Evolutionary conservation across 2,329 filamentous ascomycete genomes (phyloP).

Genomic region (Colletotrichum sp.): DNA sequence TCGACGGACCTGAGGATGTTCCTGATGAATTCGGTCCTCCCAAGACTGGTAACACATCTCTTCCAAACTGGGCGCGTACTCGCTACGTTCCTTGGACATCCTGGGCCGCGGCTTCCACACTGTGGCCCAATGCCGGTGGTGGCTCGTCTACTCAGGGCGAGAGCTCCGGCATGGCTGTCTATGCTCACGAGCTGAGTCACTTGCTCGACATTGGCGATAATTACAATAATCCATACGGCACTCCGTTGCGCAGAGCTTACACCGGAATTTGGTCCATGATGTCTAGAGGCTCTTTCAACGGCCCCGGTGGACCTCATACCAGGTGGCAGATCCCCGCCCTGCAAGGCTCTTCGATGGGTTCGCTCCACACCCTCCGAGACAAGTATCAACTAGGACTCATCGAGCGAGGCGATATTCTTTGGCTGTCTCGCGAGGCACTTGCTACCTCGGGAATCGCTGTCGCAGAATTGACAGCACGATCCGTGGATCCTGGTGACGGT

Average conservation of each 20-base stretch:
- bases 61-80: conserved; percentile 52
- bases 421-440: conserved; percentile 48
- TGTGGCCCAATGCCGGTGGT: conserved; percentile 59
- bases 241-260: conserved; percentile 50
- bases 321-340: conserved; percentile 57
- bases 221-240: conserved; percentile 58
- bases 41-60: conserved; percentile 31
- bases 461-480: conserved; percentile 51
- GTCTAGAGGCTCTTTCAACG: conserved; percentile 56
- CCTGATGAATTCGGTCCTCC: conserved; percentile 56
- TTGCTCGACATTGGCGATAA: conserved; percentile 59
- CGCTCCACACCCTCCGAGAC: conserved; percentile 57
- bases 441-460: conserved; percentile 45
- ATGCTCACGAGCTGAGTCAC: conserved; percentile 58
- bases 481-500: conserved; percentile 41
- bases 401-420: conserved; percentile 45
- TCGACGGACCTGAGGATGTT: conserved; percentile 49
- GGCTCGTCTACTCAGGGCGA: conserved; percentile 60
- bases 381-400: conserved; percentile 57
- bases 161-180: conserved; percentile 57
- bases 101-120: conserved; percentile 54
- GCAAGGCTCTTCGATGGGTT: conserved; percentile 53
- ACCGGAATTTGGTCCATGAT: conserved; percentile 61
- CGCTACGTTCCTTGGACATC: conserved; percentile 60
- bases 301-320: conserved; percentile 57